Percentiles rank a stretch among this genome's conserved stretches.
Conservation (phyloP, 2,329 filamentous ascomycete genomes). For the Alternaria sp. region DNA sequence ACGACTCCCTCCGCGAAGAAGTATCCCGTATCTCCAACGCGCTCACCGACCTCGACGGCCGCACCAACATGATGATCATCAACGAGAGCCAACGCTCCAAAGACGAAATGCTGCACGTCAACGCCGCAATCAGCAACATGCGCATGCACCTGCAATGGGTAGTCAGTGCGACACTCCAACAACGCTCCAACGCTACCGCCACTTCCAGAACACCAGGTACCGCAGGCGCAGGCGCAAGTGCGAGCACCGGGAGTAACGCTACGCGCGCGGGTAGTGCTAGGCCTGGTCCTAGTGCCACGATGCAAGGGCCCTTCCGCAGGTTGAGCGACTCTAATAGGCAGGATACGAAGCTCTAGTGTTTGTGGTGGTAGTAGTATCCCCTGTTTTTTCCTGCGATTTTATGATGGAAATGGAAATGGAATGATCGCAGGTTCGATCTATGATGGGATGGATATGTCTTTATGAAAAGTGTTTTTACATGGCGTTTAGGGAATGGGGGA, state of each 20-base stretch:
- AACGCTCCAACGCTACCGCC: constrained; percentile 36
- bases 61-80: constrained; percentile 67
- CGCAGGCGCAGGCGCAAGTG: constrained; percentile 27
- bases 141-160: constrained; percentile 69
- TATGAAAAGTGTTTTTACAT: constrained; percentile 22
- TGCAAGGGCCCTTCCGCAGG: constrained; percentile 36
- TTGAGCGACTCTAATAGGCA: constrained; percentile 46
- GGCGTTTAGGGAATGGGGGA: background rate
- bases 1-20: constrained; percentile 67
- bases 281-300: constrained; percentile 30
- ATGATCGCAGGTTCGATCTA: constrained; percentile 9
- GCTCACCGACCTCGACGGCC: constrained; percentile 65
- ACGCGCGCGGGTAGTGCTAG: constrained; percentile 33
- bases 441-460: constrained; percentile 16
- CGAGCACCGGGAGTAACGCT: constrained; percentile 27
- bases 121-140: constrained; percentile 64
- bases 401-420: background rate
- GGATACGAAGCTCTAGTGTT: constrained; percentile 43
- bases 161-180: constrained; percentile 62
- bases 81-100: constrained; percentile 67
- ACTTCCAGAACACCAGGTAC: constrained; percentile 33
- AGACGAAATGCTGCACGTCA: constrained; percentile 67
- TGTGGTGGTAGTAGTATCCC: constrained; percentile 20
- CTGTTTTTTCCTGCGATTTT: background rate
- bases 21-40: constrained; percentile 61